Evolutionary conservation across 1,139 yeast genomes (phyloP).

Genomic region (Kluyveromyces sp.): DNA sequence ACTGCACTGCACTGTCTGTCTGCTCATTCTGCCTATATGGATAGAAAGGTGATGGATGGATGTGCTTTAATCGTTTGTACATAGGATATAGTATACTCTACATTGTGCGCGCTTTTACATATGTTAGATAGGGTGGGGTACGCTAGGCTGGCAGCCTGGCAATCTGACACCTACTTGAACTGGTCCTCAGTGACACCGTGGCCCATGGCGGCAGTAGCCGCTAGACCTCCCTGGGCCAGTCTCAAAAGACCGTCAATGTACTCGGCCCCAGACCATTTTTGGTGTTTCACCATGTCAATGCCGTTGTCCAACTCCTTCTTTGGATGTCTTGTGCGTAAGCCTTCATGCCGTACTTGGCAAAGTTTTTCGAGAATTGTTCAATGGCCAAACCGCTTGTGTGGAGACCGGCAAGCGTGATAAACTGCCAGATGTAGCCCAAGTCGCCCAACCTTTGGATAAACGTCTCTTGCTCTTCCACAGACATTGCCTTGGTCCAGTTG

Average conservation of each 20-base stretch:
- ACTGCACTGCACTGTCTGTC: too few relatives aligned
- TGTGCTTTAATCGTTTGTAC: too few relatives aligned
- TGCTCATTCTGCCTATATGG: too few relatives aligned
- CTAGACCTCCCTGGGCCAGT: conserved; percentile 89
- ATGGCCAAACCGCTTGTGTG: conserved; percentile 94
- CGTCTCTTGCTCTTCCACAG: conserved; percentile 78
- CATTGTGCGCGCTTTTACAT: neutral
- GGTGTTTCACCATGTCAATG: conserved; percentile 95
- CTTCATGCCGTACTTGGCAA: conserved; percentile 82
- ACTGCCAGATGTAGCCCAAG: conserved; percentile 96
- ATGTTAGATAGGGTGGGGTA: neutral
- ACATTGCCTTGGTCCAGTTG: conserved; percentile 97
- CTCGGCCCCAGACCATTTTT: conserved; percentile 99
- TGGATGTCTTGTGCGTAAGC: conserved; percentile 88
- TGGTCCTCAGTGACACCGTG: conserved; percentile 97
- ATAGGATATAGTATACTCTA: too few relatives aligned
- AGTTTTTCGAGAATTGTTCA: conserved; percentile 75
- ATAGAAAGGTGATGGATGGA: too few relatives aligned
- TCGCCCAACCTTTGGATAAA: conserved; percentile 81
- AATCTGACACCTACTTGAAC: conserved; percentile 41
- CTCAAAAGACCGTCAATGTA: conserved; percentile 87
- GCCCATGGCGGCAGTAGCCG: conserved; percentile 98
- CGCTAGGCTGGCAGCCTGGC: too few relatives aligned
- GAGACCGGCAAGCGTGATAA: conserved; percentile 93
- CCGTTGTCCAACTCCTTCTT: conserved; percentile 80